Base-by-base conservation (phyloP, 164 flowering plant genomes). In the Vitis labrusca region DNA sequence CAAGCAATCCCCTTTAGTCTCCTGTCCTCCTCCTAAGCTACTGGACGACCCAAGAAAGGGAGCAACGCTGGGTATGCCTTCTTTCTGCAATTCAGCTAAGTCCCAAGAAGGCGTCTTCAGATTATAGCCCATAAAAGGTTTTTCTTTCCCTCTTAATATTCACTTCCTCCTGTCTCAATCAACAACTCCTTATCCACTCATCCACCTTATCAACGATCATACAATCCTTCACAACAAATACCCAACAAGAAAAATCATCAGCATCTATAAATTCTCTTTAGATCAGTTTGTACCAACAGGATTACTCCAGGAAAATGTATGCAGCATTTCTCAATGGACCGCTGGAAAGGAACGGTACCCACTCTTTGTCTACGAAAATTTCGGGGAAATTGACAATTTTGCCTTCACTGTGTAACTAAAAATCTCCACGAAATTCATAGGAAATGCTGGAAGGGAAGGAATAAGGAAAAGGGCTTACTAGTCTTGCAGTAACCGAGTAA, bases 91-190 rank as follows among this genome's bases (percentile, higher is more conserved):
- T 44, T 67, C 54, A 23, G 67, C 30, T 0, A 55, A 70, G 51
- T 61, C 61, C 74, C 71, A 69, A 70, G 16, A 63, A 56, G 72
- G 51, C 61, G 61, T 65, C 65, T 63, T 71, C 58, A 57, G 59
- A 32, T 55, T 55, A 63, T 47, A 51, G 68, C 68, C 68, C 69
- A 72, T 64, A 23, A 50, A 72, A 16, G 61, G 30, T 67, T 68
- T 32, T 13, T 30, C 50, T 60, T 57, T 58, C 19, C 10, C 60
- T n/a, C 27, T 14, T 14, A 15, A 16, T 44, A 63, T 61, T 49
- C 48, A 59, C 29, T 12, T 57, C 48, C 44, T 19, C 16, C 47
- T 50, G 59, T 50, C 59, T 52, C 37, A 23, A 48, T 53, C 70
- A 60, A 68, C 16, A 49, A 29, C 11, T 27, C 29, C 56, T 61